Conservation (phyloP, 352 stramenopile species). For the Phytophthora megakarya region DNA sequence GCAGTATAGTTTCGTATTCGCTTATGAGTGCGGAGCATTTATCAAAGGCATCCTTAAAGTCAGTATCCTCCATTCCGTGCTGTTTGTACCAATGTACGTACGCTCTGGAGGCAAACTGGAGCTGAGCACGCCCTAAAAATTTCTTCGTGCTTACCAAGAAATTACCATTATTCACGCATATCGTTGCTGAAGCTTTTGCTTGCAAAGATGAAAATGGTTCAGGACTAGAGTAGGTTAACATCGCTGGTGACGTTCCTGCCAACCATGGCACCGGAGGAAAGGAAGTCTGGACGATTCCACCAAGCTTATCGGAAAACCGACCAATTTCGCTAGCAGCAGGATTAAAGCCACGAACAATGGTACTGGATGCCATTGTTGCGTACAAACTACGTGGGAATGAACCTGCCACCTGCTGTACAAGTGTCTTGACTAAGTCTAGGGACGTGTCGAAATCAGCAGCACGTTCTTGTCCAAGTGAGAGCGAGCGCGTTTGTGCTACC, state of each 20-base stretch:
- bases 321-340: constrained; percentile 6
- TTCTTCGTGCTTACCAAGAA: constrained; percentile 43
- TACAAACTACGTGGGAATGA: constrained; percentile 28
- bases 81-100: constrained; percentile 74
- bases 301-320: constrained; percentile 28
- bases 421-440: constrained; percentile 22
- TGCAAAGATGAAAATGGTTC: constrained; percentile 32
- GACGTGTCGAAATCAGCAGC: constrained; percentile 10
- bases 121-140: constrained; percentile 50
- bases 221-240: constrained; percentile 20
- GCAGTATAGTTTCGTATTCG: constrained; percentile 48
- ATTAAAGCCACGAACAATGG: constrained; percentile 34
- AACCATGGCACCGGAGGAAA: constrained; percentile 35
- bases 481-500: constrained; percentile 20
- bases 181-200: constrained; percentile 37
- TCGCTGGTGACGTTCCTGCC: constrained; percentile 13
- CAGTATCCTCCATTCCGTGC: constrained; percentile 54
- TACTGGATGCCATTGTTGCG: constrained; percentile 29
- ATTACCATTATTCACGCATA: constrained; percentile 60
- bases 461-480: constrained; percentile 18
- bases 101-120: constrained; percentile 48
- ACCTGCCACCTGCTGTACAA: constrained; percentile 30
- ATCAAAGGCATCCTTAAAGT: constrained; percentile 55
- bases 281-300: constrained; percentile 16
- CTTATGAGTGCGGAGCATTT: constrained; percentile 40